phyloP scores from a whole-genome alignment of 495 filamentous ascomycete species.

The Aspergillus panamensis region DNA sequence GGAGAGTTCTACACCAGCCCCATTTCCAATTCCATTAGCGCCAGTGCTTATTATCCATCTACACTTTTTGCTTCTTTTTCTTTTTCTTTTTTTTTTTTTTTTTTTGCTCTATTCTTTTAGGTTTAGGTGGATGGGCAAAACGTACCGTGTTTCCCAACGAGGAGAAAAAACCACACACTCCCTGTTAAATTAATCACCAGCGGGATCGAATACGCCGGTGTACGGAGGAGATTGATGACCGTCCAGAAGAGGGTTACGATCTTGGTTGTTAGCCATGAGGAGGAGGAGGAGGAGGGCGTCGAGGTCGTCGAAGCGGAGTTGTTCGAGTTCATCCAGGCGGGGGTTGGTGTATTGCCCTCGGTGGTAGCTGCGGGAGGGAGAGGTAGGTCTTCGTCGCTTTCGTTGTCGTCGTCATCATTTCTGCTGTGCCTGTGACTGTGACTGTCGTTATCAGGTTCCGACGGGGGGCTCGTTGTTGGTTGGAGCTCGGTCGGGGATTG shows the following conservation, averaged over 20 bases:
- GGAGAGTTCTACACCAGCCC: conserved; percentile 62
- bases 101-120: too few relatives aligned
- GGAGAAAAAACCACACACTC: conserved; percentile 94
- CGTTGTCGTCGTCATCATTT: conserved; percentile 6
- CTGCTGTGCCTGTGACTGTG: not conserved
- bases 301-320: not conserved
- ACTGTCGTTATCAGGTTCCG: conserved; percentile 1
- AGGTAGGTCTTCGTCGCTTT: conserved; percentile 24
- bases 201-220: conserved; percentile 80
- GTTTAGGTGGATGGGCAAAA: too few relatives aligned
- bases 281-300: conserved; percentile 8
- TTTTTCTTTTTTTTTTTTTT: not conserved
- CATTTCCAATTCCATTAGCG: too few relatives aligned
- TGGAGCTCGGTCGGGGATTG: conserved; percentile 13
- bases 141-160: conserved; percentile 88
- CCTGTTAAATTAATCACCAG: conserved; percentile 88
- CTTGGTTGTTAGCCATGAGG: conserved; percentile 52
- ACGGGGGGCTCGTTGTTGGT: conserved; percentile 7
- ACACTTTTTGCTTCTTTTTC: not conserved
- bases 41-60: too few relatives aligned
- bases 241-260: conserved; percentile 60
- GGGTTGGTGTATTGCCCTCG: not conserved
- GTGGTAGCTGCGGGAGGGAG: conserved; percentile 12
- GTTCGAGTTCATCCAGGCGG: conserved; percentile 24
- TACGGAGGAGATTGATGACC: conserved; percentile 71